Base-by-base conservation (phyloP, 345 rosid genomes). In the Salix purpurea region DNA sequence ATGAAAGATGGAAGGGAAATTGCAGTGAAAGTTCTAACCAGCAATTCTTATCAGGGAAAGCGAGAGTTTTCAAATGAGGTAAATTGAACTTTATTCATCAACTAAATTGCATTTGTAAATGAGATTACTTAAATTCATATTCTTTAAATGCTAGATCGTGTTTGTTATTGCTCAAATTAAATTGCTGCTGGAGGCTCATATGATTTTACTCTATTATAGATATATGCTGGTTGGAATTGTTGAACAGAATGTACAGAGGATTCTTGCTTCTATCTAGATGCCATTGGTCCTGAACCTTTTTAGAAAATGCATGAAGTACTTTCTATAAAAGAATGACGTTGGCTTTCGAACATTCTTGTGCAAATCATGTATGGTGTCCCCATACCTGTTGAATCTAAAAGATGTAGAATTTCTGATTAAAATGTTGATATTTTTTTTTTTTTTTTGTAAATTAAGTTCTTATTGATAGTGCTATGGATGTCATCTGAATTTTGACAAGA, bases 1-100 rank as follows among this genome's bases (percentile, higher is more conserved):
- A 62, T 91, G 83, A 86, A 82, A 69, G 97, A 94, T 75, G 99
- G 91, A 74, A 94, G 85, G 81, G 99, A 96, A 90, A 96, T 96
- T 74, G 99, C 98, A 0, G 99, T 96, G 0, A 96, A 96, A 82
- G 90, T 88, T 82, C 93, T 96, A 30, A 83, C 80, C 4, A 91
- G 89, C 77, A 87, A 94, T 81, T 91, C 99, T 61, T 92, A 78
- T 86, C 98, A 96, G 70, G 99, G 98, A 73, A 94, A 91, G 82
- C 83, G 94, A 79, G 99, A 96, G 86, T 96, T 96, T 36, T 81
- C 92, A 21, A 96, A 96, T 76, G 99, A 96, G 99, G 99, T 92
- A 84, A 80, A 24, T 19, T 32, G 67, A 54, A 36, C 54, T 60
- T 32, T 10, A 36, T 37, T 75, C 48, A 19, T 19, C 23, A 28